Evolutionary conservation across 108 stramenopile genomes (phyloP).

Genomic region (Skeletonema potamos): DNA sequence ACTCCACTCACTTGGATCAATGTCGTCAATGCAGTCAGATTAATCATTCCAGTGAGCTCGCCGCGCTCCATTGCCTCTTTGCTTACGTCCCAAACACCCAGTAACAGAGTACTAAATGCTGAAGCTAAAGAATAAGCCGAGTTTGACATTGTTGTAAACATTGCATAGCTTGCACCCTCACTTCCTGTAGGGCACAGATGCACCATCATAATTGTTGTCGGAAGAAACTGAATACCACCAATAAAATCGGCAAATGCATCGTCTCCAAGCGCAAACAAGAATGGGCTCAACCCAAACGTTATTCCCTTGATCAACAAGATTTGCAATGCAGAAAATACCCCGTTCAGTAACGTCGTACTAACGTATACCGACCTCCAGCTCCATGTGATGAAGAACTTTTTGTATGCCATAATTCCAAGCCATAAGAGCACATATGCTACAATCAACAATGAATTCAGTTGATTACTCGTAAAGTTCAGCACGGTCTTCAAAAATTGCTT

Average conservation of each 20-base stretch:
- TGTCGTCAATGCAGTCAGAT: constrained; percentile 78
- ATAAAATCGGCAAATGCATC: constrained; percentile 87
- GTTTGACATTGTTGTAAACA: constrained; percentile 86
- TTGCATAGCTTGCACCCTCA: constrained; percentile 86
- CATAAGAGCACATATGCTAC: constrained; percentile 72
- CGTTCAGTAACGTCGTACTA: constrained; percentile 72
- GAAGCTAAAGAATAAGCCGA: constrained; percentile 55
- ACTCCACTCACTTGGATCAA: constrained; percentile 68
- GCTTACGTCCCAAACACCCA: constrained; percentile 80
- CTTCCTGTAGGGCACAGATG: constrained; percentile 72
- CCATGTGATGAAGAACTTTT: constrained; percentile 80
- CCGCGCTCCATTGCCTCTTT: constrained; percentile 63
- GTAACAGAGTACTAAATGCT: constrained; percentile 64
- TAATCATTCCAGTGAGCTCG: constrained; percentile 67
- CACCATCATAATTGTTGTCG: constrained; percentile 86
- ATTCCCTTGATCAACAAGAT: constrained; percentile 73
- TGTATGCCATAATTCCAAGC: constrained; percentile 79
- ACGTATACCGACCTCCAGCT: constrained; percentile 82
- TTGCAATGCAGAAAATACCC: constrained; percentile 71
- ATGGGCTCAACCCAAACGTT: constrained; percentile 77
- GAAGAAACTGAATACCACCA: constrained; percentile 74
- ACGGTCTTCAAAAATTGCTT: constrained; percentile 73
- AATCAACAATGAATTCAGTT: constrained; percentile 75
- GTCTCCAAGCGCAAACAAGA: constrained; percentile 84
- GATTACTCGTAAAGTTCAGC: constrained; percentile 65